Conservation (phyloP, 1,139 yeast species). For the Saccharomycopsis phalli region DNA sequence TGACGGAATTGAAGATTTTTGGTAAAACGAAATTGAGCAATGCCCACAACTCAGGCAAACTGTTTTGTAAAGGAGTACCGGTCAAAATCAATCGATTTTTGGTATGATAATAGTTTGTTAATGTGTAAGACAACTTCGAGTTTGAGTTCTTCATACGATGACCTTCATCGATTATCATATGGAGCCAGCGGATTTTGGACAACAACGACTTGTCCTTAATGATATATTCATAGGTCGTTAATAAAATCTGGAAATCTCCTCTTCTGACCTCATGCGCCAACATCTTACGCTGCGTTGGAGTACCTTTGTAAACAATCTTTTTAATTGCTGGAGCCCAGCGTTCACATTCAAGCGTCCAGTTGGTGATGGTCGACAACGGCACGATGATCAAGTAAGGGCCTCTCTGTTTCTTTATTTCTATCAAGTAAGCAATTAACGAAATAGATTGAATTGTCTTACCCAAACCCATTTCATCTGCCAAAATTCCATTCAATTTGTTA, state of each 20-base stretch:
- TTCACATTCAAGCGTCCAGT: slow-evolving; percentile 79
- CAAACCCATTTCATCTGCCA: slow-evolving; percentile 84
- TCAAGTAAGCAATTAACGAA: slow-evolving; percentile 63
- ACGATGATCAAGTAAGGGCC: slow-evolving; percentile 78
- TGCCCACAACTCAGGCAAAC: slow-evolving; percentile 81
- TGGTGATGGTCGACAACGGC: slow-evolving; percentile 74
- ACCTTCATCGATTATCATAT: slow-evolving; percentile 86
- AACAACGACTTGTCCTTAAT: slow-evolving; percentile 65
- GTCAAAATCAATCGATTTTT: slow-evolving; percentile 74
- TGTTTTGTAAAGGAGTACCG: slow-evolving; percentile 83
- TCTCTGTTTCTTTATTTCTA: slow-evolving; percentile 54
- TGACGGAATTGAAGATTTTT: slow-evolving; percentile 72
- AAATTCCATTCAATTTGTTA: slow-evolving; percentile 70
- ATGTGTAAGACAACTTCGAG: slow-evolving; percentile 62
- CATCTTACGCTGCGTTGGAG: slow-evolving; percentile 59
- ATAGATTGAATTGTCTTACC: slow-evolving; percentile 85
- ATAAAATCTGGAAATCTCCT: slow-evolving; percentile 66
- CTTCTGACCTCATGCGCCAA: slow-evolving; percentile 52
- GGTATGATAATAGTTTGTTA: slow-evolving; percentile 64
- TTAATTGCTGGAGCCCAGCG: slow-evolving; percentile 78
- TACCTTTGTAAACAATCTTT: slow-evolving; percentile 66
- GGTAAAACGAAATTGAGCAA: slow-evolving; percentile 70
- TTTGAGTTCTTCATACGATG: slow-evolving; percentile 79
- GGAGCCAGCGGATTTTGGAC: slow-evolving; percentile 66
- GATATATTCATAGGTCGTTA: slow-evolving; percentile 74